Evolutionary conservation across 2,329 filamentous ascomycete genomes (phyloP), one percentile per base, ranked within the genome.

Genomic region (Truncatella angustata): DNA sequence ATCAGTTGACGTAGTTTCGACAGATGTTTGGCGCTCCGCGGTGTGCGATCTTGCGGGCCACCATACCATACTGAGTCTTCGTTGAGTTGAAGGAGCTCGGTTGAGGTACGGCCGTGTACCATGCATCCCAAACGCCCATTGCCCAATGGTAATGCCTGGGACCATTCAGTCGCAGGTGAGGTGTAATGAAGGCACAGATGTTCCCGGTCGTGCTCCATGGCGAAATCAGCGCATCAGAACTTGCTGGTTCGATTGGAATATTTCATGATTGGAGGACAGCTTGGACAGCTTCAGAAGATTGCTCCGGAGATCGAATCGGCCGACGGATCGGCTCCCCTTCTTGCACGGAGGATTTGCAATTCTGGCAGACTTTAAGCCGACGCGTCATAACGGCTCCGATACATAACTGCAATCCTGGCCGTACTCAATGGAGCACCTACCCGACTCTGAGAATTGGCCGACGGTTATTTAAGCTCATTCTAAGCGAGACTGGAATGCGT

Each of bases 21-120:
- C 3, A 78, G 63, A 54, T 73, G 65, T 46, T 58, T 56, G 4
- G 73, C 70, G 40, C 70, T 64, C 36, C 63, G 66, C 18, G 73
- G 73, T 16, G 69, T 72, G 14, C 75, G 70, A 50, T 74, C 63
- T 54, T 73, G 73, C 4, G 65, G 67, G 10, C 72, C 73, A 49
- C 74, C 74, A 59, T 74, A 76, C 72, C 72, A 76, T 2, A 75
- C 67, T 3, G 72, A 75, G 54, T 78, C 73, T 55, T 78, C 75
- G 46, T 78, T 79, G 24, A 79, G 61, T 42, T 72, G 69, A 4
- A 78, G 59, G 12, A 72, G 61, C 54, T 79, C 76, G 4, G 65
- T 73, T 26, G 63, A 58, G 4, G 72, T 71, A 21, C 71, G 66
- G 23, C 75, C 74, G 60, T 75, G 73, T 9, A 77, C 61, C 73